These are phyloP conservation scores for Globisporangium canariense DNA, from an alignment of 352 stramenopile genomes.

Conservation along the genomic window DNA sequence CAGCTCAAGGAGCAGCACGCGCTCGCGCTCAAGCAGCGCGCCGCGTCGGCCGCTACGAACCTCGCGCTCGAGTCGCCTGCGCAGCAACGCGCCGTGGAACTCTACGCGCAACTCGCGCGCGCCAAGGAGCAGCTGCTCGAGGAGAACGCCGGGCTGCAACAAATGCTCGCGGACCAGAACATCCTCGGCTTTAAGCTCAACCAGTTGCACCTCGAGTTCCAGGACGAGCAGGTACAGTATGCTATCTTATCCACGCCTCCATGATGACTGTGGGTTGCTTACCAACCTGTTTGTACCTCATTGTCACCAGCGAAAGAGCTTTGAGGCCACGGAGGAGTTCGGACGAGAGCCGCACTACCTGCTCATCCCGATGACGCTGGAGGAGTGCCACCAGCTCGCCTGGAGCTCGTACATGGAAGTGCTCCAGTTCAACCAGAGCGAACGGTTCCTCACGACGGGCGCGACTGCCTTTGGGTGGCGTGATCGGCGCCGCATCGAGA, in stretches of 20 bases:
- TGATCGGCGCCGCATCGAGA: constrained; percentile 21
- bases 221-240: constrained; percentile 19
- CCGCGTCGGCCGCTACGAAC: neutral
- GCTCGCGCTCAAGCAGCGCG: constrained; percentile 2
- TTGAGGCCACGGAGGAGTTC: neutral
- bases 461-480: constrained; percentile 32
- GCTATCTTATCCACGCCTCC: no score
- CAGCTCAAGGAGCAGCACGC: constrained; percentile 6
- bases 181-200: constrained; percentile 40
- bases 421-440: constrained; percentile 36
- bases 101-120: constrained; percentile 49
- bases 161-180: constrained; percentile 35
- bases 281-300: neutral
- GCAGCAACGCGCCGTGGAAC: constrained; percentile 14
- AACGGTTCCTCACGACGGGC: constrained; percentile 29
- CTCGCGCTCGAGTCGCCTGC: neutral
- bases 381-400: constrained; percentile 40
- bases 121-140: constrained; percentile 45
- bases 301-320: neutral
- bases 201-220: constrained; percentile 29
- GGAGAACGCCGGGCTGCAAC: constrained; percentile 49
- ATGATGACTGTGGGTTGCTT: no score
- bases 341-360: constrained; percentile 15
- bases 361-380: constrained; percentile 25
- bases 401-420: constrained; percentile 37